These are phyloP conservation scores for Colletotrichum sidae DNA, from an alignment of 2,329 filamentous ascomycete genomes.

Conservation along the genomic window DNA sequence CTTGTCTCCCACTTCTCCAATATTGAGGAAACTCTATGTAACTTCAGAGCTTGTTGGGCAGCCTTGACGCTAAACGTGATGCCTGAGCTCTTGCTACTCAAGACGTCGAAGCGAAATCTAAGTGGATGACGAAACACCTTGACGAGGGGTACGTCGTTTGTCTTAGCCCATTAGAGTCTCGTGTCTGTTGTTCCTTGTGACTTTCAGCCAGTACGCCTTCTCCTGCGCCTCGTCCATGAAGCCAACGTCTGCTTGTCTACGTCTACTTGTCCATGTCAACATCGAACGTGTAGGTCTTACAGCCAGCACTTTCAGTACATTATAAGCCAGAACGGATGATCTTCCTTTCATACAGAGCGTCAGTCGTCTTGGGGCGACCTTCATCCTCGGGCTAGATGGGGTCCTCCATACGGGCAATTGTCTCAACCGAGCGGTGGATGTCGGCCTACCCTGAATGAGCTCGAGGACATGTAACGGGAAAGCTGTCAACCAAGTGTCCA, in stretches of 20 bases:
- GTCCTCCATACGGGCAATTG: constrained; percentile 46
- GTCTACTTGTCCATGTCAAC: constrained; percentile 55
- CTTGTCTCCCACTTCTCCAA: too few relatives aligned
- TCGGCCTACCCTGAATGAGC: constrained; percentile 54
- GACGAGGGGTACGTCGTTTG: too few relatives aligned
- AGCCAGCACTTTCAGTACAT: constrained; percentile 50
- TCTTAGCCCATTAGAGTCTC: constrained; percentile 40
- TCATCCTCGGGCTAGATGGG: constrained; percentile 42
- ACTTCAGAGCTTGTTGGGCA: too few relatives aligned
- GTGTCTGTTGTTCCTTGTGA: constrained; percentile 43
- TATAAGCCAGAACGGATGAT: constrained; percentile 53
- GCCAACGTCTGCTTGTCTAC: constrained; percentile 58
- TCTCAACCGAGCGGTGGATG: constrained; percentile 57
- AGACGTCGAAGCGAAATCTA: too few relatives aligned
- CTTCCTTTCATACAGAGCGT: constrained; percentile 48
- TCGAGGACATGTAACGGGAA: constrained; percentile 58
- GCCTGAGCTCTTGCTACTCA: too few relatives aligned
- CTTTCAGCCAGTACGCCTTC: constrained; percentile 56
- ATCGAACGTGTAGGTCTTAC: constrained; percentile 54
- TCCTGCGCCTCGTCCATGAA: constrained; percentile 38
- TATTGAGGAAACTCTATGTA: too few relatives aligned
- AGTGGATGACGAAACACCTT: too few relatives aligned
- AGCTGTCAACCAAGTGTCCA: constrained; percentile 54
- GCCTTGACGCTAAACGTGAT: too few relatives aligned
- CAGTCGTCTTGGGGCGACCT: constrained; percentile 41